A percentile compares a stretch with the other conserved stretches of the same genome.
These are phyloP conservation scores for Fimicolochytrium jonesii DNA, from an alignment of 192 early-diverging fungal genomes.

Conservation along the genomic window DNA sequence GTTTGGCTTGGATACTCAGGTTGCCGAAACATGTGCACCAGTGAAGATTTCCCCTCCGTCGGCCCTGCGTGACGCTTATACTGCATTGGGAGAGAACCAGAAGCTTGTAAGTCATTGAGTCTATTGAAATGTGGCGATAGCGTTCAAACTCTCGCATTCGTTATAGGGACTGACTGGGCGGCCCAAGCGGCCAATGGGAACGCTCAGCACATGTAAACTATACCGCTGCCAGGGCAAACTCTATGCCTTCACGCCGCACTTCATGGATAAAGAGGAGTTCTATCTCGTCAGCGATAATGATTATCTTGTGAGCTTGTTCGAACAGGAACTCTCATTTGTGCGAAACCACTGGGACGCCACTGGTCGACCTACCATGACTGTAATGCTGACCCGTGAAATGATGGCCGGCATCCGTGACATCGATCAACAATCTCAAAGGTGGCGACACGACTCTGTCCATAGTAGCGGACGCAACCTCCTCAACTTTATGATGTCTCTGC, in stretches of 20 bases:
- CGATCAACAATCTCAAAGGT: conserved; percentile 22
- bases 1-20: conserved; percentile 79
- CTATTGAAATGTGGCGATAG: neutral
- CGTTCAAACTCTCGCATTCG: neutral
- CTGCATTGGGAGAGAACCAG: conserved; percentile 65
- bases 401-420: conserved; percentile 51
- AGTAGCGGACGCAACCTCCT: conserved; percentile 61
- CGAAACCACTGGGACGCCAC: conserved; percentile 65
- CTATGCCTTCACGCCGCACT: conserved; percentile 81
- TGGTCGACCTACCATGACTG: conserved; percentile 74
- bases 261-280: conserved; percentile 83
- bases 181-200: conserved; percentile 73
- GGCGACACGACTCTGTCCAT: conserved; percentile 27
- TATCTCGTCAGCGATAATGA: conserved; percentile 85
- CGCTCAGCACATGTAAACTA: conserved; percentile 70
- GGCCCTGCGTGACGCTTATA: conserved; percentile 73
- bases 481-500: conserved; percentile 81
- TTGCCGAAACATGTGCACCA: conserved; percentile 62
- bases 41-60: conserved; percentile 69
- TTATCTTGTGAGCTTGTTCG: conserved; percentile 72
- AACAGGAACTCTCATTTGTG: conserved; percentile 71
- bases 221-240: conserved; percentile 79
- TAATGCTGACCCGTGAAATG: conserved; percentile 77
- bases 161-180: conserved; percentile 62
- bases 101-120: conserved; percentile 48